These are phyloP conservation scores for Rugosomyces carneus DNA, from an alignment of 1,284 basidiomycete genomes.

Conservation along the genomic window DNA sequence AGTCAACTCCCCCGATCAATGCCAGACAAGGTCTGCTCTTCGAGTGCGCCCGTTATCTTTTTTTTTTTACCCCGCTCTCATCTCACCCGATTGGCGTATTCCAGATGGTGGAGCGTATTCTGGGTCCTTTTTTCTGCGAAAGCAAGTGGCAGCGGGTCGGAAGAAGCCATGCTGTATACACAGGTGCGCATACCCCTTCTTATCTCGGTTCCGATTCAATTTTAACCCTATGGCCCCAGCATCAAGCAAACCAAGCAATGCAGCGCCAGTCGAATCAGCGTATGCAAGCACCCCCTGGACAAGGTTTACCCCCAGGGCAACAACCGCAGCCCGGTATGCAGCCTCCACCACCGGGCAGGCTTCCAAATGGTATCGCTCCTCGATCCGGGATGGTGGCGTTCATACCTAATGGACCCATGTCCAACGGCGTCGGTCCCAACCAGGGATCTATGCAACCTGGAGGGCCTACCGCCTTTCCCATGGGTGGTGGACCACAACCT, in stretches of 20 bases:
- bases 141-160: constrained; percentile 51
- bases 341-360: constrained; percentile 13
- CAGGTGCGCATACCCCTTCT: constrained; percentile 41
- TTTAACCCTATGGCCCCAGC: constrained; percentile 21
- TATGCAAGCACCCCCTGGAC: constrained; percentile 15
- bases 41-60: constrained; percentile 48
- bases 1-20: constrained; percentile 67
- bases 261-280: constrained; percentile 25
- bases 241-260: constrained; percentile 32
- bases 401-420: constrained; percentile 26
- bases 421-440: constrained; percentile 25
- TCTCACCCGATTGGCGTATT: constrained; percentile 13
- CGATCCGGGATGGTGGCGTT: constrained; percentile 12
- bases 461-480: constrained; percentile 14
- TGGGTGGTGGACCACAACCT: constrained; percentile 25
- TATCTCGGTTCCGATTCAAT: constrained; percentile 14
- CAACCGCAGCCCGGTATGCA: constrained; percentile 22
- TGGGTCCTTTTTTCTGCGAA: constrained; percentile 79
- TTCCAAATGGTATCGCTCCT: constrained; percentile 17
- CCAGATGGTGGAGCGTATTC: constrained; percentile 82
- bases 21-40: constrained; percentile 76
- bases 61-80: constrained; percentile 4
- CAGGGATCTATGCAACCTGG: constrained; percentile 15
- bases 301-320: constrained; percentile 20
- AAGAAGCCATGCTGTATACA: constrained; percentile 66